Conservation (phyloP, 2,329 filamentous ascomycete species). For the Colletotrichum tropicicola region DNA sequence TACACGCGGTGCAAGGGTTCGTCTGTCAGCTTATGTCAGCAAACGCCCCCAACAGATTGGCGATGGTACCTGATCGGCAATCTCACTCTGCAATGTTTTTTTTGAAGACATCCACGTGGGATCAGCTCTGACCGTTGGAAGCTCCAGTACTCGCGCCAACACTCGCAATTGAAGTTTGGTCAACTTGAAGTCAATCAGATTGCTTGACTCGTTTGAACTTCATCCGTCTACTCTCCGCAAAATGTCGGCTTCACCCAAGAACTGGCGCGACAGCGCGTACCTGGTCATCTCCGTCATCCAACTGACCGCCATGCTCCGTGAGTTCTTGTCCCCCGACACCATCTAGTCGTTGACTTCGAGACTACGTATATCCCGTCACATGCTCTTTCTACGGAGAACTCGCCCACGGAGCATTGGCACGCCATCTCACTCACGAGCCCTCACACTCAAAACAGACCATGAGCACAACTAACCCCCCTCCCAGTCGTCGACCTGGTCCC, state of each 20-base stretch:
- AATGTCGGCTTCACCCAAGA: slow-evolving; percentile 21
- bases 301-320: slow-evolving; percentile 33
- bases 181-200: no score
- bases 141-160: no score
- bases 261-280: slow-evolving; percentile 45
- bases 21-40: background rate
- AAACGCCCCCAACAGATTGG: background rate
- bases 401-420: background rate
- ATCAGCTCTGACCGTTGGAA: no score
- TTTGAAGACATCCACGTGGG: background rate
- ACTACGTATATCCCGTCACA: no score
- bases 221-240: background rate
- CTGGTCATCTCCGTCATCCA: slow-evolving; percentile 43
- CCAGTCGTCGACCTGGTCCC: slow-evolving; percentile 63
- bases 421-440: background rate
- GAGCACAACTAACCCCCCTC: background rate
- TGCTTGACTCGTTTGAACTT: background rate
- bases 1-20: no score
- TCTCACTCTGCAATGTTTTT: background rate
- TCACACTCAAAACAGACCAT: background rate
- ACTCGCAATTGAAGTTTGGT: no score
- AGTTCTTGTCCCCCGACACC: background rate
- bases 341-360: background rate
- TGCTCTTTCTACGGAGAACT: no score
- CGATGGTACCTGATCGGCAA: background rate